Conservation (phyloP, 164 flowering plant genomes). For the Annona cherimola region DNA sequence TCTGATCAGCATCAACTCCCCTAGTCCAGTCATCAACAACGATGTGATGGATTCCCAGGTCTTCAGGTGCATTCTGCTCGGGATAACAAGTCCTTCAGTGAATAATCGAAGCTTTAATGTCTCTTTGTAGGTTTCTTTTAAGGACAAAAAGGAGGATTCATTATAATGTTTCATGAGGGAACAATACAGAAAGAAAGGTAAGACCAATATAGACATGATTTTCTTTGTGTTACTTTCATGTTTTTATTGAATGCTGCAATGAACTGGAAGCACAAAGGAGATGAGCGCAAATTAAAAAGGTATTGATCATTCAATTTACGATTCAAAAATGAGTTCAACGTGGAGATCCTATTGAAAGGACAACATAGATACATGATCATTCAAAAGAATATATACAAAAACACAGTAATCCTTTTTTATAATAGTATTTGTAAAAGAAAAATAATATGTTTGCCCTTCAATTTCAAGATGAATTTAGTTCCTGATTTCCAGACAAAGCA, state of each 20-base stretch:
- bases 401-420: no score
- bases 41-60: constrained; percentile 90
- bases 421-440: no score
- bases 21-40: constrained; percentile 91
- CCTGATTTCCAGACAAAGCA: no score
- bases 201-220: background rate
- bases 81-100: constrained; percentile 1
- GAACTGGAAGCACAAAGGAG: background rate
- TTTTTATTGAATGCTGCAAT: background rate
- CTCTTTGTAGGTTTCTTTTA: no score
- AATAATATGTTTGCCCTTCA: no score
- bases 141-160: background rate
- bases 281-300: background rate
- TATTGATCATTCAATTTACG: background rate
- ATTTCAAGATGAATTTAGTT: no score
- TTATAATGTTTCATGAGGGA: no score
- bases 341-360: no score
- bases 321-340: background rate
- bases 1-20: constrained; percentile 97
- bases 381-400: no score
- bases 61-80: constrained; percentile 57
- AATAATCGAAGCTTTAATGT: background rate
- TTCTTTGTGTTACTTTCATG: background rate
- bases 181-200: background rate
- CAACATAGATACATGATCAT: no score